phyloP scores from a whole-genome alignment of 306 rosid species.

The Lotus japonicus region DNA sequence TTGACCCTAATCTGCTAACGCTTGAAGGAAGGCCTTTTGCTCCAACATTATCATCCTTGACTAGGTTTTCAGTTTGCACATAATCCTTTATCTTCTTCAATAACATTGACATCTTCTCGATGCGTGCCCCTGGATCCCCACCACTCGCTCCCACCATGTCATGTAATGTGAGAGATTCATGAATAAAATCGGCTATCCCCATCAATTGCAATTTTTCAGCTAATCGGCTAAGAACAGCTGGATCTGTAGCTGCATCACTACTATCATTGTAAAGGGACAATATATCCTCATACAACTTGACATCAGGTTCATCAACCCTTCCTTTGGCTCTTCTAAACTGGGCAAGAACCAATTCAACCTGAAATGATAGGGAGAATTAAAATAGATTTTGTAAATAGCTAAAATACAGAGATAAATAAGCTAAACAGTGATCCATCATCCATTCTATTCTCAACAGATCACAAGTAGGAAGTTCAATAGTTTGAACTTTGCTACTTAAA shows the following conservation, averaged over 20 bases:
- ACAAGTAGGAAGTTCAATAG: background rate
- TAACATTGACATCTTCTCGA: constrained; percentile 80
- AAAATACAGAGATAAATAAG: background rate
- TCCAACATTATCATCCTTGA: constrained; percentile 35
- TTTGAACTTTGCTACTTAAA: background rate
- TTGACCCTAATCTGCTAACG: constrained; percentile 39
- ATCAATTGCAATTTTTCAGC: constrained; percentile 73
- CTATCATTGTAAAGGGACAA: constrained; percentile 43
- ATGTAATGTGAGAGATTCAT: constrained; percentile 86
- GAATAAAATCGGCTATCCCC: constrained; percentile 75
- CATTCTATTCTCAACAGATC: constrained; percentile 3
- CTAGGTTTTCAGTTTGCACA: constrained; percentile 72
- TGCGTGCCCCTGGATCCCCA: constrained; percentile 85
- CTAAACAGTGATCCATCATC: background rate
- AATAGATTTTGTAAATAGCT: constrained; percentile 7
- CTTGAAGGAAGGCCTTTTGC: constrained; percentile 41
- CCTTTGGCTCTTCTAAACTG: constrained; percentile 95
- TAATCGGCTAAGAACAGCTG: constrained; percentile 52
- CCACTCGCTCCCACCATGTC: constrained; percentile 75
- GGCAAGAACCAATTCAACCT: constrained; percentile 94
- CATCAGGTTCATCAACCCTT: constrained; percentile 64
- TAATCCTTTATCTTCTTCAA: constrained; percentile 78
- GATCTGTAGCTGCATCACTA: constrained; percentile 49
- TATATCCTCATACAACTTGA: constrained; percentile 66
- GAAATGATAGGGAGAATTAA: constrained; percentile 21